Conservation (phyloP, 805 yeast genomes). For the Candida glaebosa region DNA sequence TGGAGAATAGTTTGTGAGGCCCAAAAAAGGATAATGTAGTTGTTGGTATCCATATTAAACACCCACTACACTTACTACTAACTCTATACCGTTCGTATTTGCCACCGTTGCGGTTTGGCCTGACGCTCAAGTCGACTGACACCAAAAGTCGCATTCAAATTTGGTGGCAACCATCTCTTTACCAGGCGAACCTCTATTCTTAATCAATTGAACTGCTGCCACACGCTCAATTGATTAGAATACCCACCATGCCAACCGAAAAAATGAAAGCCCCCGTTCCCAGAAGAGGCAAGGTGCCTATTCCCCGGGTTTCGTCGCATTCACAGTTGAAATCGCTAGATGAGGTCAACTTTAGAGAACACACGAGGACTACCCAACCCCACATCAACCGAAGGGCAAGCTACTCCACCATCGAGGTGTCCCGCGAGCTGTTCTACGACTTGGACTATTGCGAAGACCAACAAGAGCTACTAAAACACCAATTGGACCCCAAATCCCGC, state of each 20-base stretch:
- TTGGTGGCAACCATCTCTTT: background rate
- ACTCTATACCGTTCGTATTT: too few species aligned
- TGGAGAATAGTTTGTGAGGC: too few species aligned
- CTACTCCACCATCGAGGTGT: conserved; percentile 25
- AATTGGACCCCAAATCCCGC: conserved; percentile 33
- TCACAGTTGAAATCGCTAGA: background rate
- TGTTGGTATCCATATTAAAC: too few species aligned
- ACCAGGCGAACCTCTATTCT: background rate
- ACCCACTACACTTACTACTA: too few species aligned
- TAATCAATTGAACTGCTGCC: background rate
- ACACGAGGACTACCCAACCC: conserved; percentile 6
- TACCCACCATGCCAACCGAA: background rate
- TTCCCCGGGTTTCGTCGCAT: conserved; percentile 4
- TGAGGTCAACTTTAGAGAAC: background rate
- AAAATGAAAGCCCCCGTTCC: conserved; percentile 3
- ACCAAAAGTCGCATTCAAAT: background rate
- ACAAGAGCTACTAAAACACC: conserved; percentile 22
- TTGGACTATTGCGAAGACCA: conserved; percentile 50
- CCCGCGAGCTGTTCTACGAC: conserved; percentile 37
- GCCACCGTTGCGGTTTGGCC: too few species aligned
- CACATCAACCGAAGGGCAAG: conserved; percentile 24
- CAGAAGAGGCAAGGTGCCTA: conserved; percentile 2
- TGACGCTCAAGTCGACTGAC: background rate
- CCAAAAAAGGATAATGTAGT: too few species aligned
- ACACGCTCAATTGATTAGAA: background rate